These are phyloP conservation scores for Chrysoporthe austroafricana DNA, from an alignment of 2,329 filamentous ascomycete species.

Conservation along the genomic window DNA sequence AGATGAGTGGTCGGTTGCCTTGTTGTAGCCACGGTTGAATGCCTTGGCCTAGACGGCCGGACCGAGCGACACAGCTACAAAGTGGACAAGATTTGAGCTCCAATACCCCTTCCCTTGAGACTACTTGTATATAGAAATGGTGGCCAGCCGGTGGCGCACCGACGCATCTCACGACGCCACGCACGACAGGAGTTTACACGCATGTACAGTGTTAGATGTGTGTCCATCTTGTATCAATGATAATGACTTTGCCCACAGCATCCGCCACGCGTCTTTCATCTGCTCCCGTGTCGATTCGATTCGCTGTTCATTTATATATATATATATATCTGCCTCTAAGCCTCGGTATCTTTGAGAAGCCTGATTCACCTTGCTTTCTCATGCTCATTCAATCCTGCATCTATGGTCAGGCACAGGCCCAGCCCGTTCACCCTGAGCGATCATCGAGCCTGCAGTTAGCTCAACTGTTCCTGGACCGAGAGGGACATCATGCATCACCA, in stretches of 20 bases:
- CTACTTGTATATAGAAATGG: not conserved
- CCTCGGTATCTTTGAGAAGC: not conserved
- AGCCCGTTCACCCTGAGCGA: too few species aligned
- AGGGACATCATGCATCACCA: too few species aligned
- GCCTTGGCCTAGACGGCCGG: not conserved
- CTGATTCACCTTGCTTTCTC: not conserved
- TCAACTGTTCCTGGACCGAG: too few species aligned
- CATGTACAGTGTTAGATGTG: not conserved
- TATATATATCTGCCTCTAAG: not conserved
- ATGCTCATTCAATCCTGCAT: not conserved
- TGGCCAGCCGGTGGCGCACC: not conserved
- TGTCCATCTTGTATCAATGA: conserved; percentile 26
- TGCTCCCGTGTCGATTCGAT: too few species aligned
- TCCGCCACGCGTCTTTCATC: not conserved
- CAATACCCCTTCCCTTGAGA: not conserved
- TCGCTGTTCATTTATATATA: not conserved
- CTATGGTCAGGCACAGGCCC: too few species aligned
- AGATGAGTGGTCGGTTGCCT: not conserved
- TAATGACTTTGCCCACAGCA: conserved; percentile 14
- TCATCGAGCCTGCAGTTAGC: too few species aligned
- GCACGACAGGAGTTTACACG: conserved; percentile 2
- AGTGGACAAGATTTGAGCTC: not conserved
- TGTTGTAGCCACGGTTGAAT: too few species aligned
- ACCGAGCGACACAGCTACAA: not conserved
- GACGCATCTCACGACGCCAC: conserved; percentile 21